Evolutionary conservation across 257 asterid species (phyloP).

Genomic region (Anisodus tanguticus): DNA sequence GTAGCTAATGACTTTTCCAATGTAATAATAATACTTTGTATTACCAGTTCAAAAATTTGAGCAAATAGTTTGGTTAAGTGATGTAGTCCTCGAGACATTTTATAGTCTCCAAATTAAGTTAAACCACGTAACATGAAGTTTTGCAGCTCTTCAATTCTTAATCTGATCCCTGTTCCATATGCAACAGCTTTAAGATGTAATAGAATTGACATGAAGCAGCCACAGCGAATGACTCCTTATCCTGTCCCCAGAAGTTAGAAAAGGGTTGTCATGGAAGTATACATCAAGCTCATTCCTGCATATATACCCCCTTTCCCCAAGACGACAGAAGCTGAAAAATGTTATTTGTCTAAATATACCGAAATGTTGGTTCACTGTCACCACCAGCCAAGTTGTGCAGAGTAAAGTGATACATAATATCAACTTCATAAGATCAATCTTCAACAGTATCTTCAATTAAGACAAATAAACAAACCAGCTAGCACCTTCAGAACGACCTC

Average conservation of each 20-base stretch:
- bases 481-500: no score
- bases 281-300: not conserved
- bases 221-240: not conserved
- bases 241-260: slow-evolving; percentile 2
- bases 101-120: not conserved
- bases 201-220: not conserved
- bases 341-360: not conserved
- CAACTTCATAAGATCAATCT: no score
- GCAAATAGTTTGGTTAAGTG: not conserved
- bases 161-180: slow-evolving; percentile 16
- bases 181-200: slow-evolving; percentile 8
- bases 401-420: no score
- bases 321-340: not conserved
- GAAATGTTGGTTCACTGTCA: not conserved
- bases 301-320: not conserved
- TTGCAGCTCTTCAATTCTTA: not conserved
- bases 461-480: no score
- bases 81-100: not conserved
- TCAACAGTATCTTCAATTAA: no score
- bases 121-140: not conserved
- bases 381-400: not conserved
- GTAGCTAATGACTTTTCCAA: not conserved
- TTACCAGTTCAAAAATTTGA: not conserved
- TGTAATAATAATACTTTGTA: not conserved
- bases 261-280: not conserved